Base-by-base conservation (phyloP, 2,329 filamentous ascomycete genomes). In the Dactylellina cionopaga region DNA sequence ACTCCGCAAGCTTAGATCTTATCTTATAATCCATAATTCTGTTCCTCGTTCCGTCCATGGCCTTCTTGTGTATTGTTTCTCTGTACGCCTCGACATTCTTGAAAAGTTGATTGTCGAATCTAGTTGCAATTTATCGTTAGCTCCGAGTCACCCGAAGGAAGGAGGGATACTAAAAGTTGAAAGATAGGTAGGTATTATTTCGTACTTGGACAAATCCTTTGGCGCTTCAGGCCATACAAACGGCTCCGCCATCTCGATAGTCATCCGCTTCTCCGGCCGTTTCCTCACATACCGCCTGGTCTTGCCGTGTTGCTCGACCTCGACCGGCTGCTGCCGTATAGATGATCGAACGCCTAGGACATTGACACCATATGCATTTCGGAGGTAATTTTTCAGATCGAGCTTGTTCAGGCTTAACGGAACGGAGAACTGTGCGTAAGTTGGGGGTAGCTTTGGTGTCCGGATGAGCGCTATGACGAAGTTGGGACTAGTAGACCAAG, bases 351-450 rank as follows among this genome's bases (percentile, higher is more conserved):
- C 88, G 75, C 84, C 84, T 56, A 87, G 83, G 59, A 89, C 87
- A 75, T 89, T 85, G 74, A 98, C 89, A 72, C 86, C 85, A 84
- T 99, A 99, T 43, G 87, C 86, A 80, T 96, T 89, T 83, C 87
- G 91, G 74, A 99, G 89, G 83, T 98, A 99, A 83, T 97, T 93
- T 81, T 92, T 91, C 41, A 99, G 83, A 80, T 99, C 95, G 81
- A 98, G 89, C 83, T 99, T 99, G 85, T 92, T 96, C 85, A 97
- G 92, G 77, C 87, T 88, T 77, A 98, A 86, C 9, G 95, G 95
- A 29, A 97, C 94, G 78, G 89, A 85, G 87, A 99, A 99, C 77
- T 89, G 90, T 75, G 94, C 95, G 80, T 91, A 92, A 80, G 88
- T 90, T 17, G 93, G 88, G 5, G 91, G 89, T 59, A 91, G 86